These are phyloP conservation scores for Euphorbia pulcherrima DNA, from an alignment of 345 rosid species.

Conservation along the genomic window DNA sequence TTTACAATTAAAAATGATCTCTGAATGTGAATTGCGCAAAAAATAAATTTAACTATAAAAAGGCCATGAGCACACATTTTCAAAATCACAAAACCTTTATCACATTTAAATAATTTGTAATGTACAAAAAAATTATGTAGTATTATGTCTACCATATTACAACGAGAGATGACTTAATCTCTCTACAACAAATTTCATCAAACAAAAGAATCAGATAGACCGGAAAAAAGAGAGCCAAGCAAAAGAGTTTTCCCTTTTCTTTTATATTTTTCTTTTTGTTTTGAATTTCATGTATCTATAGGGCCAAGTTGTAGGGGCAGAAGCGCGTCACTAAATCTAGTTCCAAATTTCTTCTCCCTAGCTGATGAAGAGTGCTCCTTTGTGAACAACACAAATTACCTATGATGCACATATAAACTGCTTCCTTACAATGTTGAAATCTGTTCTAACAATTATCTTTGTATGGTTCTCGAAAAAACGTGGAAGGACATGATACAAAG, in stretches of 20 bases:
- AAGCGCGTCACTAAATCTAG: neutral
- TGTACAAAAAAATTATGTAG: conserved; percentile 1
- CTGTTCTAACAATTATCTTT: neutral
- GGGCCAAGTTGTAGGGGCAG: conserved; percentile 7
- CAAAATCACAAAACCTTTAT: neutral
- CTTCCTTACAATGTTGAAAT: neutral
- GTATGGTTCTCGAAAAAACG: too few species aligned
- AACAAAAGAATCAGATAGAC: neutral
- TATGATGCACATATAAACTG: neutral
- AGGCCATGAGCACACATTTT: neutral
- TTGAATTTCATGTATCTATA: neutral
- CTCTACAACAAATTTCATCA: neutral
- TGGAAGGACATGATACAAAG: too few species aligned
- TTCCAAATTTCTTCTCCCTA: neutral
- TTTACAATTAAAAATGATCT: neutral
- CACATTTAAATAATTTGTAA: neutral
- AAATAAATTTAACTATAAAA: neutral
- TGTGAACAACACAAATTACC: neutral
- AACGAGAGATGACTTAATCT: neutral
- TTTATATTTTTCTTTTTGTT: neutral
- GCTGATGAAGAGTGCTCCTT: neutral
- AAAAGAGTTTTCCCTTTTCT: neutral
- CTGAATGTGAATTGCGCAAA: neutral
- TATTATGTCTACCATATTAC: conserved; percentile 2
- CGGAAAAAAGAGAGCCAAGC: neutral